Evolutionary conservation across 2,329 filamentous ascomycete genomes (phyloP).

Genomic region (Talaromyces rugulosus): DNA sequence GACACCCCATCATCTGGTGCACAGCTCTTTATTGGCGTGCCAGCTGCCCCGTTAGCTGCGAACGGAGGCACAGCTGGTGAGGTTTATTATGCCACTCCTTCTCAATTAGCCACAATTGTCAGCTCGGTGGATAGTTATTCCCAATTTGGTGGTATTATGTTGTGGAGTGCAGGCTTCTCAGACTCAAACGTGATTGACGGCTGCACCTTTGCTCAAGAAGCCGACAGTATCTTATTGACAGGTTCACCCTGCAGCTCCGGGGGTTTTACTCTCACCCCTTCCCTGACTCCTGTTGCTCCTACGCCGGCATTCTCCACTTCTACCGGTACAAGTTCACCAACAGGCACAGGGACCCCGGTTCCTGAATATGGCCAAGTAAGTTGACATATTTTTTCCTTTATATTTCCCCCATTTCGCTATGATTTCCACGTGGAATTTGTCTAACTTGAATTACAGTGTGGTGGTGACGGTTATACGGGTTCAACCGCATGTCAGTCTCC

Average conservation of each 20-base stretch:
- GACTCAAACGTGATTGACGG: constrained; percentile 42
- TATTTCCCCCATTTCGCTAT: too few species aligned
- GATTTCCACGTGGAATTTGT: background rate
- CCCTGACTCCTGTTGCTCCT: constrained; percentile 11
- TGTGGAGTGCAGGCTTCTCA: constrained; percentile 53
- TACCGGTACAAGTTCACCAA: constrained; percentile 1
- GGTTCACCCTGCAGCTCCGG: constrained; percentile 5
- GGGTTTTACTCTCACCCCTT: constrained; percentile 1
- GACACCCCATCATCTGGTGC: constrained; percentile 37
- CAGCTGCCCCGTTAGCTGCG: constrained; percentile 26
- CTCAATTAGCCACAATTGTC: constrained; percentile 44
- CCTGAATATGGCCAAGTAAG: constrained; percentile 11
- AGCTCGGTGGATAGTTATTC: constrained; percentile 36
- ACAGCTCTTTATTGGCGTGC: constrained; percentile 54
- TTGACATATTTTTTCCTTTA: background rate
- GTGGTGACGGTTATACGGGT: constrained; percentile 10
- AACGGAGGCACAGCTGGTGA: constrained; percentile 1
- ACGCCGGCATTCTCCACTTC: constrained; percentile 7
- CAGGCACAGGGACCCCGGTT: constrained; percentile 10
- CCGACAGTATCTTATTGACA: constrained; percentile 41
- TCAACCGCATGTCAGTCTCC: constrained; percentile 8
- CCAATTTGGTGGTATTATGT: constrained; percentile 56
- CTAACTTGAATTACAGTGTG: constrained; percentile 9
- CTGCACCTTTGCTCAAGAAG: constrained; percentile 43
- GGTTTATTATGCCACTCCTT: constrained; percentile 44